Percentiles rank a stretch among this genome's conserved stretches.
phyloP scores from a whole-genome alignment of 2,329 filamentous ascomycete genomes.

The Nothopassalora personata region DNA sequence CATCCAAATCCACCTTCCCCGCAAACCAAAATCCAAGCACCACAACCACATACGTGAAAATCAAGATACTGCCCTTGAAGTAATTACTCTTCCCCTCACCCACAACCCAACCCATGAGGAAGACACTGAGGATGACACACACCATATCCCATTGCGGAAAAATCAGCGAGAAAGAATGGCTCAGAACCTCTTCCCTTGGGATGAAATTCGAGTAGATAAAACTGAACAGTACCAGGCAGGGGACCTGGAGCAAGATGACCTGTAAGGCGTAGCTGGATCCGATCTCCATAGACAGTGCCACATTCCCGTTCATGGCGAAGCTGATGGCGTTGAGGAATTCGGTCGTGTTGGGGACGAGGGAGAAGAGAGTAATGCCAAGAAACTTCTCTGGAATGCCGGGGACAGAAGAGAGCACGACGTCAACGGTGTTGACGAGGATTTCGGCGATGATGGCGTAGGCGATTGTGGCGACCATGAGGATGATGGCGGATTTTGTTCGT shows the following conservation, averaged over 20 bases:
- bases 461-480: conserved; percentile 81
- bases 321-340: conserved; percentile 99
- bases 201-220: conserved; percentile 62
- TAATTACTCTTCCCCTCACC: conserved; percentile 99
- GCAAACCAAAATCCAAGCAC: conserved; percentile 88
- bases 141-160: conserved; percentile 99
- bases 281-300: conserved; percentile 97
- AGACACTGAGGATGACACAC: conserved; percentile 90
- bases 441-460: conserved; percentile 97
- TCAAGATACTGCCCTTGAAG: conserved; percentile 95
- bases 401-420: conserved; percentile 86
- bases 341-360: conserved; percentile 94
- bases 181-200: conserved; percentile 48
- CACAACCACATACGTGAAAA: conserved; percentile 89
- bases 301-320: conserved; percentile 99
- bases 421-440: conserved; percentile 93
- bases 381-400: conserved; percentile 90
- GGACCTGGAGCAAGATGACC: conserved; percentile 91
- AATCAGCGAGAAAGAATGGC: conserved; percentile 74
- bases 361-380: conserved; percentile 91
- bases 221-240: conserved; percentile 85
- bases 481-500: conserved; percentile 79
- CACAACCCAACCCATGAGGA: conserved; percentile 94
- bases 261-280: conserved; percentile 95
- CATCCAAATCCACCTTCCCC: conserved; percentile 53